These are phyloP conservation scores for Aurinia saxatilis DNA, from an alignment of 345 rosid genomes.

Conservation along the genomic window DNA sequence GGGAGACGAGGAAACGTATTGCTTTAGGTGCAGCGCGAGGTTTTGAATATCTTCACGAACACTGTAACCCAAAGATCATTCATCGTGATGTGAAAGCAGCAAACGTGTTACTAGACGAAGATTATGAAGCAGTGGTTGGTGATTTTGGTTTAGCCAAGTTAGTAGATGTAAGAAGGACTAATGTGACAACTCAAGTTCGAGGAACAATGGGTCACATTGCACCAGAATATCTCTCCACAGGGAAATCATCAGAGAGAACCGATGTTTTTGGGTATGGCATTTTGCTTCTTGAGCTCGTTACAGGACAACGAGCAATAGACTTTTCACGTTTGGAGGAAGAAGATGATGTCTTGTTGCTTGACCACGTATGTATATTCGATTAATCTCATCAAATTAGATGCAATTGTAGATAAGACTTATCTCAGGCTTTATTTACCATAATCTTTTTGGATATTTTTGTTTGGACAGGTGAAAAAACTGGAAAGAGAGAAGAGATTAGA, in stretches of 20 bases:
- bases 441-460: background rate
- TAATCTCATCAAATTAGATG: background rate
- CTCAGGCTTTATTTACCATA: background rate
- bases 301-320: constrained; percentile 98
- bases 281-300: constrained; percentile 94
- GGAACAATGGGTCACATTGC: constrained; percentile 99
- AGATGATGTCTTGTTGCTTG: constrained; percentile 87
- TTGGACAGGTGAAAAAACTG: constrained; percentile 80
- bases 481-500: constrained; percentile 80
- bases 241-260: constrained; percentile 91
- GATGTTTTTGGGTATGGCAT: constrained; percentile 98
- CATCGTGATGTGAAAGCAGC: constrained; percentile 99
- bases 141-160: constrained; percentile 95
- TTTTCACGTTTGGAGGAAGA: constrained; percentile 96
- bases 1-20: constrained; percentile 76
- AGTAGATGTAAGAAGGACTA: constrained; percentile 81
- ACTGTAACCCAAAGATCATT: constrained; percentile 93
- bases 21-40: constrained; percentile 96
- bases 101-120: constrained; percentile 82
- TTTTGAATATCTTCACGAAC: constrained; percentile 93
- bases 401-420: too few relatives aligned
- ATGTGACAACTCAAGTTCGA: constrained; percentile 95
- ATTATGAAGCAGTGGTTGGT: constrained; percentile 96
- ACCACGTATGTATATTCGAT: constrained; percentile 51
- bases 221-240: constrained; percentile 92